These are phyloP conservation scores for Myriosclerotinia duriaeana DNA, from an alignment of 2,329 filamentous ascomycete genomes.

Conservation along the genomic window DNA sequence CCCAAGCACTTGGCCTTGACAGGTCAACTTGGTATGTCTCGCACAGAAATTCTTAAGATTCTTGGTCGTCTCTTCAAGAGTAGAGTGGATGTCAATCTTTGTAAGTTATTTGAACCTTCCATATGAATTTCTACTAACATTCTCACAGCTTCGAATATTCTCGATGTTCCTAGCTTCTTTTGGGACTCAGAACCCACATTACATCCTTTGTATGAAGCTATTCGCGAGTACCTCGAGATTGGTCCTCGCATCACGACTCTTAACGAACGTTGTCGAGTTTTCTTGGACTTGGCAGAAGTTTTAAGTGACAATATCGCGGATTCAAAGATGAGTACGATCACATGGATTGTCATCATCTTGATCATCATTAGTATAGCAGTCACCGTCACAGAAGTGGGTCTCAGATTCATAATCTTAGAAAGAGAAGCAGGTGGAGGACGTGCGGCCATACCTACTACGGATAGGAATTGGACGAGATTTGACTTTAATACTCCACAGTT, in stretches of 20 bases:
- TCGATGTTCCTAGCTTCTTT: slow-evolving; percentile 96
- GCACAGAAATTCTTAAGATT: slow-evolving; percentile 89
- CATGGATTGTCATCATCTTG: slow-evolving; percentile 96
- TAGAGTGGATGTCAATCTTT: slow-evolving; percentile 94
- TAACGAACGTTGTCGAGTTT: slow-evolving; percentile 94
- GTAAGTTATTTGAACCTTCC: slow-evolving; percentile 55
- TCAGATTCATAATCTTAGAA: slow-evolving; percentile 76
- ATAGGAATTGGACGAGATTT: slow-evolving; percentile 35
- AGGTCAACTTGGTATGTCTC: slow-evolving; percentile 85
- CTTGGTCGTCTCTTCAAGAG: slow-evolving; percentile 89
- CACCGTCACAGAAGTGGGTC: slow-evolving; percentile 82
- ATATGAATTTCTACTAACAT: slow-evolving; percentile 29
- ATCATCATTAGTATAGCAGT: slow-evolving; percentile 90
- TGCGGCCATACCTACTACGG: not conserved
- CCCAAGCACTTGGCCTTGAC: slow-evolving; percentile 86
- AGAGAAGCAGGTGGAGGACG: slow-evolving; percentile 39
- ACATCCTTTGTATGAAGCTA: slow-evolving; percentile 88
- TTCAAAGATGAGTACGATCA: slow-evolving; percentile 92
- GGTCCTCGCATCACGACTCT: slow-evolving; percentile 93
- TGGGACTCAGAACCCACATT: slow-evolving; percentile 97
- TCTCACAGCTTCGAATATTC: slow-evolving; percentile 78
- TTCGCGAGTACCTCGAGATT: slow-evolving; percentile 97
- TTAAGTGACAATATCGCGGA: slow-evolving; percentile 89
- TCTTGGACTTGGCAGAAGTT: slow-evolving; percentile 94
- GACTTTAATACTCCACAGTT: slow-evolving; percentile 37